Base-by-base conservation (phyloP, 108 stramenopile genomes). In the Skeletonema potamos region DNA sequence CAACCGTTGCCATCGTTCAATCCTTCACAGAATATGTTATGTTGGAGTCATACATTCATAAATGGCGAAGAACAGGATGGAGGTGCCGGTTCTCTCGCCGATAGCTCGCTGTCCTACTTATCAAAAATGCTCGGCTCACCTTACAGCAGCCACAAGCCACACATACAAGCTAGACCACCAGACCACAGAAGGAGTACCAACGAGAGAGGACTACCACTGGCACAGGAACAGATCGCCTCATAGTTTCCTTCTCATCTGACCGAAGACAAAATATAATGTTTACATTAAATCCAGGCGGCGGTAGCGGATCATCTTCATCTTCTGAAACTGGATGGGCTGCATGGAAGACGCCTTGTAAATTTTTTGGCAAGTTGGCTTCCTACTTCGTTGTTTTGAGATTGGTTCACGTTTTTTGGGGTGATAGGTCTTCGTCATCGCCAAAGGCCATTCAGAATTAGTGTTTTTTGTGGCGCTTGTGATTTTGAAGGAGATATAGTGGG, bases 391-490 rank as follows among this genome's bases (percentile, higher is more conserved):
- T 82, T 15, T 46, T 93, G 24, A 84, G 88, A 54, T 63, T 84
- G 55, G 88, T 89, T n/a, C 89, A 83, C 84, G 71, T 89, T 24
- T 93, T 79, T 67, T 87, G 90, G 74, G 82, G 86, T 26, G 83
- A 78, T 36, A 51, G 22, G 22, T 68, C 85, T 41, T 73, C 64
- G 17, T 62, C 62, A 24, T 27, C 36, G 32, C 27, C 62, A 22
- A 81, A 66, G 63, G 69, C 51, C 29, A 75, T 77, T 61, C 48
- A 74, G 51, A 83, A 80, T 58, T 66, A 63, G 39, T 27, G 22
- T 22, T 55, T 20, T 17, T 67, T 55, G 37, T 17, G 27, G 10
- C 54, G 51, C 27, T 56, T 66, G n/a, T n/a, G 48, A 15, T 57
- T 71, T n/a, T 22, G 27, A 29, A 11, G 12, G 17, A 1, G 26